Evolutionary conservation across 345 rosid species (phyloP).

Genomic region (Ricinus communis): DNA sequence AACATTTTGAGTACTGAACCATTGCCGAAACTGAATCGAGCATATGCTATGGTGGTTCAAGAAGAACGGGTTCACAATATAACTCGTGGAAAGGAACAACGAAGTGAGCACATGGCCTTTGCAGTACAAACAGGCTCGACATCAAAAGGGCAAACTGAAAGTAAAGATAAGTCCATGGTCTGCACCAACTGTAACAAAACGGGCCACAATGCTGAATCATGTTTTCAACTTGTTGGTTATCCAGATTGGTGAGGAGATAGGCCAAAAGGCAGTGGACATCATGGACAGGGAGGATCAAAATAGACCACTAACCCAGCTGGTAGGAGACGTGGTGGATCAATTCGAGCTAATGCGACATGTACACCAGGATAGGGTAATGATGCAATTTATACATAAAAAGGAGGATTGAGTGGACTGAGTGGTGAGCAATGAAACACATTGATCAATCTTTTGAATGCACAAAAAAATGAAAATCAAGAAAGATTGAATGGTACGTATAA

Average conservation of each 20-base stretch:
- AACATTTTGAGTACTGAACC: conserved; percentile 3
- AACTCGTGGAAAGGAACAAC: not conserved
- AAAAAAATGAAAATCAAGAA: not conserved
- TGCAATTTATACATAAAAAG: not conserved
- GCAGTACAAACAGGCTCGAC: not conserved
- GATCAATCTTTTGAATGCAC: not conserved
- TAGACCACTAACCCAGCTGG: not conserved
- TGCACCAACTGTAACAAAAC: not conserved
- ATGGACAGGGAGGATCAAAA: not conserved
- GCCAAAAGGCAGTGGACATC: not conserved
- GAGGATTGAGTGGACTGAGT: not conserved
- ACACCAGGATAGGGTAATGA: not conserved
- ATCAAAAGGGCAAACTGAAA: not conserved
- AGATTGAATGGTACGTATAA: not conserved
- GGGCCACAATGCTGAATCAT: not conserved
- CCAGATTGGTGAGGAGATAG: not conserved
- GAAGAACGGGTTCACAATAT: not conserved
- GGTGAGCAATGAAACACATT: not conserved
- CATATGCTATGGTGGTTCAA: not conserved
- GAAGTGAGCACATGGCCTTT: not conserved
- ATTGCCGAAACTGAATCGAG: not conserved
- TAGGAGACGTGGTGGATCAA: not conserved
- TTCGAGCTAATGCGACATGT: not conserved
- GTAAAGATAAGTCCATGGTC: not conserved
- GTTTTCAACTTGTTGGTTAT: not conserved